A percentile compares a stretch with the other conserved stretches of the same genome.
phyloP scores from a whole-genome alignment of 208 protist genomes.

The Trypanosoma mega region DNA sequence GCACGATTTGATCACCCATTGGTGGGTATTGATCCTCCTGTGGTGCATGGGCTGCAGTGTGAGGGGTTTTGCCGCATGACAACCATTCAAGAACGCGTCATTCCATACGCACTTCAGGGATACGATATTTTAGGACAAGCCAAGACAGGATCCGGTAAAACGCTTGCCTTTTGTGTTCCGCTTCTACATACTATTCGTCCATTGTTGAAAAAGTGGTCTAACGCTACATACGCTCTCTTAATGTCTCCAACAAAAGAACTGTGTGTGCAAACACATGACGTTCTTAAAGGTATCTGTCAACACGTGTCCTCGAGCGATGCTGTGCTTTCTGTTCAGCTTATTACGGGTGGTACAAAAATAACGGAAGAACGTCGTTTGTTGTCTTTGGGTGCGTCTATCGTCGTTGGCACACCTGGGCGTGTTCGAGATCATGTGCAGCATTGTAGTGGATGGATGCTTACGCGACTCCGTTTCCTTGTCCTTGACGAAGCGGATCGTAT shows the following conservation, averaged over 20 bases:
- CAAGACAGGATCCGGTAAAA: constrained; percentile 94
- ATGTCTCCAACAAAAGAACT: constrained; percentile 93
- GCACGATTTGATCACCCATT: constrained; percentile 74
- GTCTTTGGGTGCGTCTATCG: constrained; percentile 53
- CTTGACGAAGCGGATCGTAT: constrained; percentile 99
- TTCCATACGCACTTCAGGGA: constrained; percentile 90
- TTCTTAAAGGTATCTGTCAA: constrained; percentile 83
- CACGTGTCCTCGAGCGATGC: constrained; percentile 38
- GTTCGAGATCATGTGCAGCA: constrained; percentile 88
- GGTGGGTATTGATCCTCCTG: constrained; percentile 51
- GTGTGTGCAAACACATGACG: constrained; percentile 89
- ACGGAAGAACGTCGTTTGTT: constrained; percentile 71
- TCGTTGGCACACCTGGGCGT: constrained; percentile 88
- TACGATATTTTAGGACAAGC: constrained; percentile 92
- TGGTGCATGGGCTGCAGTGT: constrained; percentile 51
- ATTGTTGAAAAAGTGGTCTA: constrained; percentile 44
- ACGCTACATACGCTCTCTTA: constrained; percentile 66
- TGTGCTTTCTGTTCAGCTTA: constrained; percentile 76
- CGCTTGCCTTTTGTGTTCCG: constrained; percentile 92
- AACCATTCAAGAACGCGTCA: constrained; percentile 92
- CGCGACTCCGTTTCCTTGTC: constrained; percentile 94
- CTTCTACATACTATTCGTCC: constrained; percentile 90
- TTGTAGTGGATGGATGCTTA: constrained; percentile 78
- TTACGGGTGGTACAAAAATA: constrained; percentile 89
- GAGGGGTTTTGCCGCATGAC: constrained; percentile 89